Percentiles rank a stretch among this genome's conserved stretches.
These are phyloP conservation scores for Apiotrichum veenhuisii DNA, from an alignment of 1,284 basidiomycete genomes.

Conservation along the genomic window DNA sequence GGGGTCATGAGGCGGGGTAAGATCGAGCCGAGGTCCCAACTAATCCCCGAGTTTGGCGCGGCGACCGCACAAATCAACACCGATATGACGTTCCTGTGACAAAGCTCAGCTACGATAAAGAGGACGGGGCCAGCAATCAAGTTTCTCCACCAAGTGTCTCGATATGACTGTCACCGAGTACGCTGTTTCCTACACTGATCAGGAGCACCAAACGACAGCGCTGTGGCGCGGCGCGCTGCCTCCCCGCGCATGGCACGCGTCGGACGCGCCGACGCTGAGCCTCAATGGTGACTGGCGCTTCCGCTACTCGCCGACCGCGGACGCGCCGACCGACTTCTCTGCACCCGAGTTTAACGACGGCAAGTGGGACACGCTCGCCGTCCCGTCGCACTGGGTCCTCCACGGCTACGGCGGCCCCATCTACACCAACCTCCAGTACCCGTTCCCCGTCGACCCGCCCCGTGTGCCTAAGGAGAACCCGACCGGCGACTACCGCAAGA, in stretches of 20 bases:
- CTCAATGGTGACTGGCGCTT: slow-evolving; percentile 25
- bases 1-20: no score
- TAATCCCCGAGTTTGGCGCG: no score
- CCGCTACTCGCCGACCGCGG: slow-evolving; percentile 9
- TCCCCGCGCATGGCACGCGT: slow-evolving; percentile 14
- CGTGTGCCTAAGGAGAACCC: slow-evolving; percentile 19
- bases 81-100: neutral
- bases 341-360: neutral
- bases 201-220: slow-evolving; percentile 17
- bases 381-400: slow-evolving; percentile 19
- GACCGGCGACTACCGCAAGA: slow-evolving; percentile 15
- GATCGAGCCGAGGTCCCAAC: no score
- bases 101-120: neutral
- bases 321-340: neutral
- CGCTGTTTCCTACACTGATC: neutral
- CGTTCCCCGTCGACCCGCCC: slow-evolving; percentile 17
- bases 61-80: neutral
- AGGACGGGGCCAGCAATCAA: neutral
- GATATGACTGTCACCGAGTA: neutral
- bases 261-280: slow-evolving; percentile 8
- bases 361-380: slow-evolving; percentile 12
- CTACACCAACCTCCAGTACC: slow-evolving; percentile 21
- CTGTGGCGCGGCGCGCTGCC: slow-evolving; percentile 16
- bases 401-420: slow-evolving; percentile 11
- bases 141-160: neutral